These are phyloP conservation scores for Byssochlamys sp. DNA, from an alignment of 2,329 filamentous ascomycete genomes.

Conservation along the genomic window DNA sequence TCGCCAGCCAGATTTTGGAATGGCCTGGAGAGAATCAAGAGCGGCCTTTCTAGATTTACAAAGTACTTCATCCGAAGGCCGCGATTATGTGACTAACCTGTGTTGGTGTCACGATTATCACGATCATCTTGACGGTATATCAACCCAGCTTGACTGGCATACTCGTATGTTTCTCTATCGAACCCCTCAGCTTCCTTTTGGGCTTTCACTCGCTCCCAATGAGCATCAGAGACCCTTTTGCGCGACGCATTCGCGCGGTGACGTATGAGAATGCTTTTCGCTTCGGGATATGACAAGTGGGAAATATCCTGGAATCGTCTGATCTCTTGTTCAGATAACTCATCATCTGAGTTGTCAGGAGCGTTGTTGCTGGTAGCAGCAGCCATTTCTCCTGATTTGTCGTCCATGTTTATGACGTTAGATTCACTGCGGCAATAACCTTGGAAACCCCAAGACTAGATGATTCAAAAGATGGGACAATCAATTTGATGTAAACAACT, in stretches of 20 bases:
- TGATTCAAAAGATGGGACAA: background rate
- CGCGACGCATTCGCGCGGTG: background rate
- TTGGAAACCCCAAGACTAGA: too few species aligned
- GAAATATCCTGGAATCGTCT: background rate
- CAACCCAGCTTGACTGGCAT: background rate
- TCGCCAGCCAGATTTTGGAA: background rate
- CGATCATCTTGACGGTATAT: background rate
- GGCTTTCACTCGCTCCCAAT: background rate
- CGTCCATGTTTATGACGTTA: background rate
- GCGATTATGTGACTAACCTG: background rate
- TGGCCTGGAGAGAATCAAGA: background rate
- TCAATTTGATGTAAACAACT: too few species aligned
- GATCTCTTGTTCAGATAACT: background rate
- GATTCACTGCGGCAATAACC: background rate
- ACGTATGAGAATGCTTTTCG: background rate
- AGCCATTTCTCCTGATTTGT: background rate
- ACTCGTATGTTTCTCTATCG: background rate
- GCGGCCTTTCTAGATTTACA: background rate
- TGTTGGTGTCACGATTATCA: background rate
- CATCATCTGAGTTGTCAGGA: background rate
- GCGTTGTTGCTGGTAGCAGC: background rate
- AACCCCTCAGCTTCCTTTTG: background rate
- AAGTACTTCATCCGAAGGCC: background rate
- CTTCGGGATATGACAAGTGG: background rate
- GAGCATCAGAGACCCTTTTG: background rate